Evolutionary conservation across 2,329 filamentous ascomycete genomes (phyloP), one percentile per base, ranked within the genome.

Genomic region (Sphaerulina vaccinii): DNA sequence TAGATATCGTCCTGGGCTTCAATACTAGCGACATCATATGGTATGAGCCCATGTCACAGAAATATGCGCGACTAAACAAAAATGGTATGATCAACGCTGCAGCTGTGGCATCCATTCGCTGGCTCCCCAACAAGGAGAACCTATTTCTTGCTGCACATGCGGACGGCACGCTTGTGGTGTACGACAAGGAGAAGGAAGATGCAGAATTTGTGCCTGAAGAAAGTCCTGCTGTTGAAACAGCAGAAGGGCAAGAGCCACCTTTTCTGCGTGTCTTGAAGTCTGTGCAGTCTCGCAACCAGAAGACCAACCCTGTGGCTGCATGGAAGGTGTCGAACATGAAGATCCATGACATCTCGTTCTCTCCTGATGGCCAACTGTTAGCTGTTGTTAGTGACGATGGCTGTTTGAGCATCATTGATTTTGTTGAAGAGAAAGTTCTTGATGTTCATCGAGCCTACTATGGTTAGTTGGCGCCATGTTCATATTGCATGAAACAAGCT

Each of bases 111-210:
- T 84, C 92, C 56, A 95, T 99, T 58, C 82, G 83, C 65, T 99
- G 93, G 93, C 83, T 99, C 49, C 93, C 93, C 0, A 88, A 90
- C 22, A 96, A 92, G 5, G 93, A 99, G 66, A 95, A 88, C 58
- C 76, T 96, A 11, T 97, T 99, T 66, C 77, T 99, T 39, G 91
- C 91, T 9, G 87, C 90, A 9, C 91, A 97, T 68, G 88, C 90
- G 78, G 91, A 99, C 65, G 93, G 93, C 1, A 86, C 87, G 2
- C 71, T 99, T 38, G 81, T 99, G 2, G 90, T 97, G 1, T 99
- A 97, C 62, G 93, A 99, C 71, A 99, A 97, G 72, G 91, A 96
- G 66, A 96, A 93, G 68, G 91, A 96, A 58, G 91, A 96, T 67
- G 84, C 85, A 0, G 78, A 84, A 1, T 93, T 96, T 64, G 78